Evolutionary conservation across 306 rosid genomes (phyloP).

Genomic region (Pyrus communis): DNA sequence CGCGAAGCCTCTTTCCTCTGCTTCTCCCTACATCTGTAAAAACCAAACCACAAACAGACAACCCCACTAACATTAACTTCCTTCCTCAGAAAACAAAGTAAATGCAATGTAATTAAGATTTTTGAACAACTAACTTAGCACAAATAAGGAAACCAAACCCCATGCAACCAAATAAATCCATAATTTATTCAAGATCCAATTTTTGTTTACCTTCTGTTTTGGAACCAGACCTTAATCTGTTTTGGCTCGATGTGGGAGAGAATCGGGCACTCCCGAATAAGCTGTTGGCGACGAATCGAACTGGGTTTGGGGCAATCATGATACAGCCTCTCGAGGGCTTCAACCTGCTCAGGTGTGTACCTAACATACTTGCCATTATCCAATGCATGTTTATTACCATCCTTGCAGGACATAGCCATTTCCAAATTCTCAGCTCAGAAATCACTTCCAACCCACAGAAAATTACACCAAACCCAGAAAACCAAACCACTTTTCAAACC

Average conservation of each 20-base stretch:
- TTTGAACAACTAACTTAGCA: background rate
- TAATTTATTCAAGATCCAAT: background rate
- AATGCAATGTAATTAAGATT: background rate
- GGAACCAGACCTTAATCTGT: constrained; percentile 98
- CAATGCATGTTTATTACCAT: constrained; percentile 62
- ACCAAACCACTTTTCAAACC: background rate
- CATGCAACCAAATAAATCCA: background rate
- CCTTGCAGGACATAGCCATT: constrained; percentile 99
- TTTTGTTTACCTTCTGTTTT: constrained; percentile 64
- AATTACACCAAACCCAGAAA: constrained; percentile 19
- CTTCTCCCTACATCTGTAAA: constrained; percentile 85
- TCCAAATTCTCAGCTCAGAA: constrained; percentile 12
- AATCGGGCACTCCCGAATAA: constrained; percentile 87
- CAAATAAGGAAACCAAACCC: background rate
- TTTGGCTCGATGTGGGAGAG: constrained; percentile 91
- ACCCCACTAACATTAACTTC: background rate
- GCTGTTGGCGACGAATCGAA: constrained; percentile 94
- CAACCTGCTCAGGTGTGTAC: constrained; percentile 99
- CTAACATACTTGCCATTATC: constrained; percentile 95
- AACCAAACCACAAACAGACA: constrained; percentile 16
- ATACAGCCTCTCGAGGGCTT: constrained; percentile 93
- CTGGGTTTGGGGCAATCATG: constrained; percentile 99
- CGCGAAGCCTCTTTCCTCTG: constrained; percentile 92
- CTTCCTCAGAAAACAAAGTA: background rate
- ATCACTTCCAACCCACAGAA: background rate